phyloP scores from a whole-genome alignment of 306 rosid genomes.

The Cercis canadensis region DNA sequence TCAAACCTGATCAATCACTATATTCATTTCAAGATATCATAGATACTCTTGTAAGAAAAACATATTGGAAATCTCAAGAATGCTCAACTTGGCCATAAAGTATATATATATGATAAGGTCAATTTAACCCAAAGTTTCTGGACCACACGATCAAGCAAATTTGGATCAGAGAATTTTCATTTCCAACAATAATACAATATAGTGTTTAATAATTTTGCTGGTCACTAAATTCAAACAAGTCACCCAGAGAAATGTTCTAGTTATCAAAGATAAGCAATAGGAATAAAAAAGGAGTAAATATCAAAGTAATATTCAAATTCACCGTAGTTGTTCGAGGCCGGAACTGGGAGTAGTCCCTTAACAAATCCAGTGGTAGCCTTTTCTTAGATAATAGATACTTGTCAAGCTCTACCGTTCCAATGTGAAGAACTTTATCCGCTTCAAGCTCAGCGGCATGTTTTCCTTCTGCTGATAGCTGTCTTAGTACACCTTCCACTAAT shows the following conservation, averaged over 20 bases:
- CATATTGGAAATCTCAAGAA: too few relatives aligned
- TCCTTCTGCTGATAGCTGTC: conserved; percentile 43
- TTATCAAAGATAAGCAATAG: conserved; percentile 10
- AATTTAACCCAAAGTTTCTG: too few relatives aligned
- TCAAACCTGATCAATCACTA: not conserved
- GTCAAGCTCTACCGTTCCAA: conserved; percentile 74
- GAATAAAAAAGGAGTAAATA: conserved; percentile 24
- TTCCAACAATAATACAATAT: not conserved
- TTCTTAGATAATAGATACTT: conserved; percentile 78
- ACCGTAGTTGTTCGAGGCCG: conserved; percentile 94
- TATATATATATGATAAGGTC: too few relatives aligned
- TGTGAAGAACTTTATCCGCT: conserved; percentile 74
- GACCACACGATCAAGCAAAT: too few relatives aligned
- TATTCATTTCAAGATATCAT: conserved; percentile 1
- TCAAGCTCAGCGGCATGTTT: conserved; percentile 67
- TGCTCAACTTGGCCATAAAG: too few relatives aligned
- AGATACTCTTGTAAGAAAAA: too few relatives aligned
- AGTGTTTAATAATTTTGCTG: not conserved
- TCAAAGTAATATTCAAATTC: conserved; percentile 33
- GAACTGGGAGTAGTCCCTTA: conserved; percentile 75
- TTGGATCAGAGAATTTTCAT: too few relatives aligned
- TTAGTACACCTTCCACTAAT: conserved; percentile 79
- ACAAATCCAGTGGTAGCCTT: conserved; percentile 62
- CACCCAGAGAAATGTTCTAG: conserved; percentile 6
- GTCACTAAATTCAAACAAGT: conserved; percentile 18